phyloP scores from a whole-genome alignment of 2,329 filamentous ascomycete genomes.

The Trichoderma sp. region DNA sequence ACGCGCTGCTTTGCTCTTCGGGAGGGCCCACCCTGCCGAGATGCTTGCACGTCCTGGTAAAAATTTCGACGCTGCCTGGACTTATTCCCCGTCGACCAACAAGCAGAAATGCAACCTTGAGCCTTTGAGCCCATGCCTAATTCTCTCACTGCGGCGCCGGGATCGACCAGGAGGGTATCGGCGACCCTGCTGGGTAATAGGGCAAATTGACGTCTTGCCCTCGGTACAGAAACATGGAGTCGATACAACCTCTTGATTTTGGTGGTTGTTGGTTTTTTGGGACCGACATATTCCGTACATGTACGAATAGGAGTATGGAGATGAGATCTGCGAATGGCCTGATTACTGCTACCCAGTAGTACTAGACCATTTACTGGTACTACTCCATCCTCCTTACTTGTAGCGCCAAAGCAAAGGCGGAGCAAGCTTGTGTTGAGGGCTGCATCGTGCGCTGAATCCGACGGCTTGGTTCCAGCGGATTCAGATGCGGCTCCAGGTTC shows the following conservation, averaged over 20 bases:
- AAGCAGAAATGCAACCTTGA: not conserved
- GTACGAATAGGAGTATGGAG: not conserved
- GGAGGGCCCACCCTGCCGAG: not conserved
- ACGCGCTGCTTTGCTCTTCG: not conserved
- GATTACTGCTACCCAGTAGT: too few relatives aligned
- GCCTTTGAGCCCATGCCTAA: not conserved
- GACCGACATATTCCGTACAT: not conserved
- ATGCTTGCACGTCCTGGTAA: not conserved
- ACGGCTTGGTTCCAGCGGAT: not conserved
- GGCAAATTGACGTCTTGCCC: not conserved
- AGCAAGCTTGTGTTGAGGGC: not conserved
- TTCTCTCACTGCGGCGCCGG: not conserved
- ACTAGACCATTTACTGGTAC: too few relatives aligned
- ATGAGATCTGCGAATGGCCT: not conserved
- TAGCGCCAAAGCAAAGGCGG: not conserved
- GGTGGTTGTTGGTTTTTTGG: not conserved
- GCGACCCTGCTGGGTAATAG: not conserved
- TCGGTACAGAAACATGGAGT: not conserved
- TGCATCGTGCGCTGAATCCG: not conserved
- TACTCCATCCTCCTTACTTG: not conserved
- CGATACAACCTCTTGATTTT: not conserved
- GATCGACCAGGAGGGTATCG: not conserved
- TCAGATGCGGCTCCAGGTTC: not conserved
- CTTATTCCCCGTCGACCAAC: not conserved
- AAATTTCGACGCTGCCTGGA: not conserved